A percentile compares a stretch with the other conserved stretches of the same genome.
These are phyloP conservation scores for Wallacemonas sp. DNA, from an alignment of 208 protist genomes.

Conservation along the genomic window DNA sequence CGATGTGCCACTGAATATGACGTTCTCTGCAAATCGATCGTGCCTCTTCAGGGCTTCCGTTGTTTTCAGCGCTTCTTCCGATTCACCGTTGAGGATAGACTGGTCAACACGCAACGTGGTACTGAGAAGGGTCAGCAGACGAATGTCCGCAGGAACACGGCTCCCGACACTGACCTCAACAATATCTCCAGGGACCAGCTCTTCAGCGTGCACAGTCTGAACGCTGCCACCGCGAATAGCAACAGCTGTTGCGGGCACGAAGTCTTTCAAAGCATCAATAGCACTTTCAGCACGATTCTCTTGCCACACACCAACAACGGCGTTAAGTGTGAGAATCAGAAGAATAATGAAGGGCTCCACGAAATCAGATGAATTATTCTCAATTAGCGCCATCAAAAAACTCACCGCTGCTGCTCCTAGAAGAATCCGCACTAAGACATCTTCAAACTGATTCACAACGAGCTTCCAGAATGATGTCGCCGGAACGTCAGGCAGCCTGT, in stretches of 20 bases:
- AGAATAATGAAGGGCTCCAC: constrained; percentile 96
- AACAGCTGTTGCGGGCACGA: constrained; percentile 63
- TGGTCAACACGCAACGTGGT: constrained; percentile 91
- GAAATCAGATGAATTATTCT: constrained; percentile 71
- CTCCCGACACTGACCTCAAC: constrained; percentile 93
- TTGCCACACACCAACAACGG: constrained; percentile 93
- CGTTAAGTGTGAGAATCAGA: constrained; percentile 94
- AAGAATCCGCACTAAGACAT: constrained; percentile 88
- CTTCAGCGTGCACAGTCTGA: constrained; percentile 50
- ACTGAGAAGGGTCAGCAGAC: constrained; percentile 83
- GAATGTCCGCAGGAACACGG: constrained; percentile 95
- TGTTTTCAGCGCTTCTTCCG: constrained; percentile 72
- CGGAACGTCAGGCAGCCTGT: constrained; percentile 54
- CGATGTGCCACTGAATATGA: constrained; percentile 94
- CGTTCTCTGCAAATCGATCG: constrained; percentile 79
- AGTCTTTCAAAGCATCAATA: constrained; percentile 85
- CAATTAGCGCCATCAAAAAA: constrained; percentile 78
- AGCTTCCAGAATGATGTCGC: constrained; percentile 81
- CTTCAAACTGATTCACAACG: constrained; percentile 89
- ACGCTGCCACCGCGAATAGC: constrained; percentile 69
- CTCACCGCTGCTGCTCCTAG: constrained; percentile 77
- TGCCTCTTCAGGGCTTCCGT: constrained; percentile 33
- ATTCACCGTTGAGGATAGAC: constrained; percentile 96
- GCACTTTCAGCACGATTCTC: constrained; percentile 91
- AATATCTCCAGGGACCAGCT: constrained; percentile 96